These are phyloP conservation scores for Brassica incana DNA, from an alignment of 345 rosid species.

Conservation along the genomic window DNA sequence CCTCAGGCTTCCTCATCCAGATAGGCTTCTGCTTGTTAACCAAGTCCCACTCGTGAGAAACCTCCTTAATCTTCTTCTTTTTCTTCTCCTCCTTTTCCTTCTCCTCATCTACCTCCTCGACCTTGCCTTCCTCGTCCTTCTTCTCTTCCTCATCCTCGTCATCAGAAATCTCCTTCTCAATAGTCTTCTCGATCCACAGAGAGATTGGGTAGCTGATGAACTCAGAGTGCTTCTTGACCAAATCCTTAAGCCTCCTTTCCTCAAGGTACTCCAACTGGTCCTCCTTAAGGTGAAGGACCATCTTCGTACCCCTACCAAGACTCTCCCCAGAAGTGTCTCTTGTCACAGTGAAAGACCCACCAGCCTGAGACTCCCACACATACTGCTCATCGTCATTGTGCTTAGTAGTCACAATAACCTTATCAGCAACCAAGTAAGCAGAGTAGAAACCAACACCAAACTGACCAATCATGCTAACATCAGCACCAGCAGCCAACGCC, in stretches of 20 bases:
- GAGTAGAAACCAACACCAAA: not conserved
- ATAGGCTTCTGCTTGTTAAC: conserved; percentile 94
- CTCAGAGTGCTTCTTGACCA: conserved; percentile 93
- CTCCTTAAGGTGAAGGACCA: conserved; percentile 69
- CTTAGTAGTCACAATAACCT: not conserved
- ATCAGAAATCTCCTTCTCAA: conserved; percentile 84
- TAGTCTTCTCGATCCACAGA: conserved; percentile 85
- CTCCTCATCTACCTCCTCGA: conserved; percentile 80
- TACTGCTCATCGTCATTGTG: conserved; percentile 42
- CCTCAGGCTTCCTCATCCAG: conserved; percentile 98
- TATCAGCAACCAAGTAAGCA: not conserved
- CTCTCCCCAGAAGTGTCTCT: conserved; percentile 68
- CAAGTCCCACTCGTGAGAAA: conserved; percentile 82
- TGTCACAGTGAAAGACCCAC: conserved; percentile 84
- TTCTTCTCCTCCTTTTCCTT: conserved; percentile 74
- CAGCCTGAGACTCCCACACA: conserved; percentile 93
- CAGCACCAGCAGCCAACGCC: not conserved
- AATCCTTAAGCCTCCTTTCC: conserved; percentile 82
- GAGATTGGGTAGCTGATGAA: conserved; percentile 89
- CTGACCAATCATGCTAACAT: not conserved
- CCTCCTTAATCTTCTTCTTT: conserved; percentile 91
- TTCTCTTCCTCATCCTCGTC: conserved; percentile 88
- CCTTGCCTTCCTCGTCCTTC: conserved; percentile 81
- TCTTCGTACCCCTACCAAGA: conserved; percentile 86
- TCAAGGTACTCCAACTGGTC: conserved; percentile 92